These are phyloP conservation scores for Suillus sp. DNA, from an alignment of 768 basidiomycete species.

Conservation along the genomic window DNA sequence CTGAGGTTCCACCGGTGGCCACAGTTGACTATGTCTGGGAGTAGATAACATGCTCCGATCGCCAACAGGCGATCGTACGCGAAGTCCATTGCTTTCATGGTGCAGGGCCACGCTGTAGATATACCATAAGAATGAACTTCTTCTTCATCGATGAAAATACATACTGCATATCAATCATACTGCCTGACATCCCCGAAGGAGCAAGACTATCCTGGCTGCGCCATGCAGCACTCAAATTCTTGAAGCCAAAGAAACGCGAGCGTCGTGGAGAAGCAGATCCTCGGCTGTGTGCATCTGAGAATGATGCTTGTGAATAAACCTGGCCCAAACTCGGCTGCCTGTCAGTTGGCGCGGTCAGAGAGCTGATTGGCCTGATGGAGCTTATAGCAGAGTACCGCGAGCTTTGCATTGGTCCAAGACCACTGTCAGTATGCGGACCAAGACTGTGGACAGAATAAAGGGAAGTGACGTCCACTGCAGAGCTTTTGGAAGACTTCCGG, in stretches of 20 bases:
- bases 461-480: conserved; percentile 70
- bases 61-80: conserved; percentile 32
- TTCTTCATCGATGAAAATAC: conserved; percentile 36
- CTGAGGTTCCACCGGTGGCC: conserved; percentile 47
- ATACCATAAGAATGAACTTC: conserved; percentile 14
- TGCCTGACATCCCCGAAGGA: conserved; percentile 79
- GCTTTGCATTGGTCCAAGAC: conserved; percentile 54
- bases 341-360: conserved; percentile 59
- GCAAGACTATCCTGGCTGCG: conserved; percentile 82
- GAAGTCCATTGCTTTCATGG: conserved; percentile 50
- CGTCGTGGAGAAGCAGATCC: conserved; percentile 67
- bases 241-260: conserved; percentile 77
- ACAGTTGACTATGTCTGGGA: conserved; percentile 54
- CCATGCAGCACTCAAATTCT: conserved; percentile 71
- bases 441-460: conserved; percentile 69
- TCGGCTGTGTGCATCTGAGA: conserved; percentile 78
- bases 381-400: conserved; percentile 61
- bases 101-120: conserved; percentile 70
- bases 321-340: conserved; percentile 60
- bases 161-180: conserved; percentile 93
- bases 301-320: conserved; percentile 76
- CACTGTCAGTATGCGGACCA: conserved; percentile 57
- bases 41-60: conserved; percentile 38
- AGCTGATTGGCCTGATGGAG: conserved; percentile 60
- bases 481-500: conserved; percentile 74